Base-by-base conservation (phyloP, 2,329 filamentous ascomycete genomes). In the Paecilomyces niveus region DNA sequence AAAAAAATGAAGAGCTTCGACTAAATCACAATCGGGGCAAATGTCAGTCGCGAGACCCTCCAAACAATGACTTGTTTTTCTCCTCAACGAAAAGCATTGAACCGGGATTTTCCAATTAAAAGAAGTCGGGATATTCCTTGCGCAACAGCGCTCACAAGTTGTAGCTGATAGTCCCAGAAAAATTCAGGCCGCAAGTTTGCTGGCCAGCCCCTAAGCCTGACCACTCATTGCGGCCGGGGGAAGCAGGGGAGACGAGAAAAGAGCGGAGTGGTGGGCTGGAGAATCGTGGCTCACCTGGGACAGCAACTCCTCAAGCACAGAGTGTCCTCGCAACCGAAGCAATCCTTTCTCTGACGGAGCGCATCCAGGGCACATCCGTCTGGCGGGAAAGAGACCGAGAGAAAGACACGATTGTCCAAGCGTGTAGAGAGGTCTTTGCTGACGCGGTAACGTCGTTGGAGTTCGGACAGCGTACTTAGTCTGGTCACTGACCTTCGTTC, bases 171-270 rank as follows among this genome's bases (percentile, higher is more conserved):
- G 39, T 39, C 35, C 6, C 13, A 15, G 15, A 45, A 45, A 45
- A 45, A 18, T n/a, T 45, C 7, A 18, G 15, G n/a, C 39, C 18
- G 13, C 39, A 45, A 45, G 39, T 45, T 45, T 45, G 39, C 39
- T 45, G 39, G 39, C 39, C 39, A 45, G 39, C 39, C 39, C n/a
- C 39, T 45, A 18, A 45, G n/a, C 15, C 39, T 52, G 56, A 53
- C 54, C 54, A 56, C 15, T 45, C 39, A n/a, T 45, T 45, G 54
- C 54, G 49, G 39, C 39, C 39, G 39, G 62, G 62, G 58, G 61
- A 57, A 57, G 57, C 55, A 45, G 24, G 49, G 35, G 53, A 35
- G 45, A 32, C 54, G n/a, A 55, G 49, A 45, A 24, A 35, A 22
- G 21, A 55, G 35, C 50, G 57, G 35, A 45, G 35, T 18, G n/a